Percentiles rank a stretch among this genome's conserved stretches.
phyloP scores from a whole-genome alignment of 768 basidiomycete genomes.

The Artomyces pyxidatus region DNA sequence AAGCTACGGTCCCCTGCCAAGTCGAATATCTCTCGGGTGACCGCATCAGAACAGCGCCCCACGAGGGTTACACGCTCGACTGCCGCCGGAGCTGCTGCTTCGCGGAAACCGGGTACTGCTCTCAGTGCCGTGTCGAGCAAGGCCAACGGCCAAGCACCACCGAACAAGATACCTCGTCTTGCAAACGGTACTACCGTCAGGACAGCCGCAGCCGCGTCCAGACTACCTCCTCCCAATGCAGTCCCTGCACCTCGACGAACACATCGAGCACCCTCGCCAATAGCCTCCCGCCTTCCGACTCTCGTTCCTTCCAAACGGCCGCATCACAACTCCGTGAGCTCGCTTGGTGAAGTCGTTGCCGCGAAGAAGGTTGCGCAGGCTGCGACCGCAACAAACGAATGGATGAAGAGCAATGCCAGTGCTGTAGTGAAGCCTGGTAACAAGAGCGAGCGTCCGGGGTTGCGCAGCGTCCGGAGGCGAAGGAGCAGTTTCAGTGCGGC shows the following conservation, averaged over 20 bases:
- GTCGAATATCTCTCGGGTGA: conserved; percentile 34
- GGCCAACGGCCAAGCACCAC: conserved; percentile 23
- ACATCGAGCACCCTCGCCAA: conserved; percentile 52
- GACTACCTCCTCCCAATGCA: conserved; percentile 22
- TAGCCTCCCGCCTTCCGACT: conserved; percentile 72
- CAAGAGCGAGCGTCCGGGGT: conserved; percentile 65
- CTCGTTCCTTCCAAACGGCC: conserved; percentile 39
- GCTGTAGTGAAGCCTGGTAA: conserved; percentile 66
- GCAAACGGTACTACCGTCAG: conserved; percentile 39
- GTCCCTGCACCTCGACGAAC: conserved; percentile 28
- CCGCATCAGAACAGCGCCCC: conserved; percentile 66
- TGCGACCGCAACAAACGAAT: conserved; percentile 36
- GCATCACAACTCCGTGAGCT: conserved; percentile 33
- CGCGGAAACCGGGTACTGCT: conserved; percentile 19
- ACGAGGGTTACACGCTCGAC: conserved; percentile 67
- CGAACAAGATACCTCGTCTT: conserved; percentile 34
- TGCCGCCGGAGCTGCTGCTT: conserved; percentile 28
- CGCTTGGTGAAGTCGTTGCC: conserved; percentile 43
- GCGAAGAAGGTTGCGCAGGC: conserved; percentile 27
- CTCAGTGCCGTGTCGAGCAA: conserved; percentile 17
- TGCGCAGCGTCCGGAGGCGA: conserved; percentile 65
- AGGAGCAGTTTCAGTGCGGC: conserved; percentile 85
- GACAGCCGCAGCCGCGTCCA: conserved; percentile 24
- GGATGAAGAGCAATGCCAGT: conserved; percentile 68
- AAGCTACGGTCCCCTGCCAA: conserved; percentile 26